Evolutionary conservation across 257 asterid species (phyloP), one percentile per base, ranked within the genome.

Genomic region (Ocimum tenuiflorum): DNA sequence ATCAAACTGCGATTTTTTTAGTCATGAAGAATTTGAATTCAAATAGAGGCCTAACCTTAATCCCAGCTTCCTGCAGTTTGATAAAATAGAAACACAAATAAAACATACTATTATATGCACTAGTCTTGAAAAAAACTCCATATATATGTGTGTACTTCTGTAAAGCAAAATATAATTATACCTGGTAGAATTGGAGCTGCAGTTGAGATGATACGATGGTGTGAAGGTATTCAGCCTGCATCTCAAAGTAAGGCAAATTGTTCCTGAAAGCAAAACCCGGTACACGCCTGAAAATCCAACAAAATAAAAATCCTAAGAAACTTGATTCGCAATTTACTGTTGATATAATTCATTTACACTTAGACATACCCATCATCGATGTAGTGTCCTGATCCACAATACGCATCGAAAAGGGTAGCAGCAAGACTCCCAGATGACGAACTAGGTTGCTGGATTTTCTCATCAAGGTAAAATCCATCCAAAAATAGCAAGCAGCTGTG

Each of bases 151-250:
- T n/a, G n/a, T n/a, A n/a, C n/a, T n/a, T 27, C 31, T 27, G 31
- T 27, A 27, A 27, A 1, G 4, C 31, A 27, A 27, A 1, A 1
- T 27, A 27, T 27, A 27, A 1, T 1, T 27, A 4, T 24, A 69
- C 95, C 86, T 67, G 76, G 73, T 88, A 88, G 68, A 88, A 88
- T 29, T 78, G 88, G 48, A 84, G 46, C 59, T 88, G 96, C 4
- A 58, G 22, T 69, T 71, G 81, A 36, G 23, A 70, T 19, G 84
- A 63, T 15, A 78, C 75, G 51, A 63, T 31, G 65, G 60, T 36
- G 7, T n/a, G 70, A 70, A 83, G 81, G 19, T 66, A 73, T 27
- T 63, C 36, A 31, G 36, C 36, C 36, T 31, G 36, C 8, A 5
- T 43, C 49, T 15, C 67, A 71, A 84, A 81, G 75, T 72, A 79